Base-by-base conservation (phyloP, 208 protist species). In the Leishmania amazonensis region DNA sequence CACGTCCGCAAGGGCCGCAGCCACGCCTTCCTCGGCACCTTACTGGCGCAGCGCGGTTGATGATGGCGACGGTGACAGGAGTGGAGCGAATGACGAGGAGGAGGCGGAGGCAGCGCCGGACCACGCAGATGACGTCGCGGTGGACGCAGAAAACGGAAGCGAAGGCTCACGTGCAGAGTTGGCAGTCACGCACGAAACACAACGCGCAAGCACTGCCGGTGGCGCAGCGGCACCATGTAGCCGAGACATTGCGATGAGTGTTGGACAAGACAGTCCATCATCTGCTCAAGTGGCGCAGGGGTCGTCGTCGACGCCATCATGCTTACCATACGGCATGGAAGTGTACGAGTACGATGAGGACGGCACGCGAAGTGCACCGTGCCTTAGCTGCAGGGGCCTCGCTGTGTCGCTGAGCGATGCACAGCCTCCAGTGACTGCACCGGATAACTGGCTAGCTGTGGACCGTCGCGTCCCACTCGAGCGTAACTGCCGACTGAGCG, bases 271-370 rank as follows among this genome's bases (percentile, higher is more conserved):
- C 65, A 47, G 65, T n/a, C 24, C 38, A n/a, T 71, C 38, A 6
- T 17, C 6, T 40, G 65, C 17, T 42, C 38, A 40, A 31, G 21
- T 19, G 13, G 28, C 47, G n/a, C 45, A 31, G 71, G 3, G 45
- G n/a, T 75, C 31, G 7, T 31, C 72, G 11, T 31, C 58, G 42
- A 19, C n/a, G 11, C 15, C 60, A n/a, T 31, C 62, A 64, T 35
- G 53, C 24, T n/a, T 79, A 28, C 74, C 74, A n/a, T 64, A 51
- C 45, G 80, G 74, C 2, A 64, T 83, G 13, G 64, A 79, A 28
- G 60, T 79, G 38, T 49, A 67, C 64, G 17, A 15, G 24, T 83
- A 75, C 75, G 74, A 83, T 31, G 65, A 79, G n/a, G 64, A 75
- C 40, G 74, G 80, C 28, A 75, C 80, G 35, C 80, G 80, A 11